Evolutionary conservation across 2,329 filamentous ascomycete species (phyloP).

Genomic region (Alternaria triticimaculans): DNA sequence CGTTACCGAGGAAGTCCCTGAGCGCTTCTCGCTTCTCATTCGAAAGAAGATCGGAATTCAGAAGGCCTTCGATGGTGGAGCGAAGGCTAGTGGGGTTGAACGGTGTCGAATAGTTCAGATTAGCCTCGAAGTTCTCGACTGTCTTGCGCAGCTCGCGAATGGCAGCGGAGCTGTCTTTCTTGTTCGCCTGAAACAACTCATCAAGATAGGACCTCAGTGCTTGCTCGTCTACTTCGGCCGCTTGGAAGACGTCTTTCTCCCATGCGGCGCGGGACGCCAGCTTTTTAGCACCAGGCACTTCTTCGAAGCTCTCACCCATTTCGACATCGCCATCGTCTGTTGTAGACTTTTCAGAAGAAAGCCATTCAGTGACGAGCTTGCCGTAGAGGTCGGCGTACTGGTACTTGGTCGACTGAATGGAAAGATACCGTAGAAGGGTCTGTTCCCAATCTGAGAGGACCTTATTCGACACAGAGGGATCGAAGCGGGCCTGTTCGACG

Average conservation of each 20-base stretch:
- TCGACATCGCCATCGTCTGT: conserved; percentile 28
- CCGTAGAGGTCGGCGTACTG: conserved; percentile 46
- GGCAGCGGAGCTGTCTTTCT: conserved; percentile 22
- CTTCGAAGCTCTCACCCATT: conserved; percentile 40
- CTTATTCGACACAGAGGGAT: conserved; percentile 45
- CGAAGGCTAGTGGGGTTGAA: conserved; percentile 48
- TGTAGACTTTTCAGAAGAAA: conserved; percentile 33
- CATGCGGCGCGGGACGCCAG: conserved; percentile 36
- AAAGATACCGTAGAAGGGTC: conserved; percentile 38
- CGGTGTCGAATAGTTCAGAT: conserved; percentile 21
- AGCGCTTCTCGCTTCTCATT: conserved; percentile 45
- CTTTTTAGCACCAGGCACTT: conserved; percentile 39
- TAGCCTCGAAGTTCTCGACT: conserved; percentile 30
- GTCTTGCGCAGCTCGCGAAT: conserved; percentile 26
- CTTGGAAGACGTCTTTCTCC: conserved; percentile 44
- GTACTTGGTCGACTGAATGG: conserved; percentile 46
- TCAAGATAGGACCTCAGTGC: conserved; percentile 34
- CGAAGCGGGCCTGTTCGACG: conserved; percentile 45
- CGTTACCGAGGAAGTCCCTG: conserved; percentile 42
- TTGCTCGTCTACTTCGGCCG: conserved; percentile 28
- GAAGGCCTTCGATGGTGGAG: conserved; percentile 54
- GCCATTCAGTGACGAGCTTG: conserved; percentile 47
- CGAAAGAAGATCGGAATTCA: conserved; percentile 55
- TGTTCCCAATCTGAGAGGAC: conserved; percentile 43
- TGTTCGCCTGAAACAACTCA: conserved; percentile 27